Evolutionary conservation across 192 early-diverging fungal genomes (phyloP).

Genomic region (Backusella australiensis): DNA sequence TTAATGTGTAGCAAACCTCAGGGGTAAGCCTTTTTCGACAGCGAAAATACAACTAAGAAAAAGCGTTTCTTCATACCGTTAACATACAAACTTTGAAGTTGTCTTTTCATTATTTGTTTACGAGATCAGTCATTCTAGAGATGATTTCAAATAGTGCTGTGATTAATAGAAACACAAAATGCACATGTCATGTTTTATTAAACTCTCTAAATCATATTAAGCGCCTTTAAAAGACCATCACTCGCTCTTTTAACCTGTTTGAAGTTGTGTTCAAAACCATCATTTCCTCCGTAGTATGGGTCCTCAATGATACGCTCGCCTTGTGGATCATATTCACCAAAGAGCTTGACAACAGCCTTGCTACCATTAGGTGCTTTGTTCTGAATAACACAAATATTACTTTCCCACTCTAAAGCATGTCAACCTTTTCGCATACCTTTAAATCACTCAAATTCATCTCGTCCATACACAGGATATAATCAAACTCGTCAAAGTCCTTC

Average conservation of each 20-base stretch:
- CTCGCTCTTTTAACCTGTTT: conserved; percentile 69
- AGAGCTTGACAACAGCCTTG: conserved; percentile 54
- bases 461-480: conserved; percentile 94
- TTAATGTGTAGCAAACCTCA: too few relatives aligned
- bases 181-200: too few relatives aligned
- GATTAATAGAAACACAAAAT: too few relatives aligned
- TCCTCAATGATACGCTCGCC: conserved; percentile 72
- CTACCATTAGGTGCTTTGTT: conserved; percentile 21
- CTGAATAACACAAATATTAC: background rate
- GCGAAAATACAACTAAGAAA: too few relatives aligned
- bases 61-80: too few relatives aligned
- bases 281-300: conserved; percentile 68
- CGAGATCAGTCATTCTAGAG: too few relatives aligned
- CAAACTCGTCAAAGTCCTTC: conserved; percentile 69
- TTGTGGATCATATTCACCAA: conserved; percentile 79
- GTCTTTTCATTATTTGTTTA: too few relatives aligned
- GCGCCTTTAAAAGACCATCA: conserved; percentile 61
- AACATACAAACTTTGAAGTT: too few relatives aligned
- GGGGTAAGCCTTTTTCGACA: too few relatives aligned
- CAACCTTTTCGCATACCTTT: conserved; percentile 20
- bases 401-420: too few relatives aligned
- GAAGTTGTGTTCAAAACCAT: conserved; percentile 80
- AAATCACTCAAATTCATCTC: conserved; percentile 69
- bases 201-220: conserved; percentile 27
- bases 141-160: too few relatives aligned